phyloP scores from a whole-genome alignment of 23 red algal species.

The Cyanidioschyzon merolae region DNA sequence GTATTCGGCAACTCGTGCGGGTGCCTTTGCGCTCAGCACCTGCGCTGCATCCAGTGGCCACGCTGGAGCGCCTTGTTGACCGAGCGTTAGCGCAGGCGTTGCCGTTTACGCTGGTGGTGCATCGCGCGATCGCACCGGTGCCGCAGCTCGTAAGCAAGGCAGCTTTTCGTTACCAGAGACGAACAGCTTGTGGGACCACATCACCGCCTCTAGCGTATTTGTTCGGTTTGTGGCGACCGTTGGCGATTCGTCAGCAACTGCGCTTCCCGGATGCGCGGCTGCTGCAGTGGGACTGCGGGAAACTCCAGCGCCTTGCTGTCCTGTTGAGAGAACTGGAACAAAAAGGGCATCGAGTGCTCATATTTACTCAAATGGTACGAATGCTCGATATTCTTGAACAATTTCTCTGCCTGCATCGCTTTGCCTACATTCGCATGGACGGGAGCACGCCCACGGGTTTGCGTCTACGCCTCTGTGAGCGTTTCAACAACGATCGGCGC shows the following conservation, averaged over 20 bases:
- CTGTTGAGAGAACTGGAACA: constrained; percentile 42
- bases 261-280: constrained; percentile 67
- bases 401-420: constrained; percentile 63
- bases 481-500: constrained; percentile 71
- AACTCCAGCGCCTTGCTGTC: constrained; percentile 55
- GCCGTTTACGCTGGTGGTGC: neutral
- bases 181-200: neutral
- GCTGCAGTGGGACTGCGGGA: constrained; percentile 95
- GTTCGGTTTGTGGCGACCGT: constrained; percentile 7
- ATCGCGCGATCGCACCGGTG: neutral
- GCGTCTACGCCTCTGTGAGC: constrained; percentile 57
- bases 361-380: constrained; percentile 95
- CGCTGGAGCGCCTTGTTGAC: neutral
- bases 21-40: neutral
- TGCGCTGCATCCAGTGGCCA: neutral
- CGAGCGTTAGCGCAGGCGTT: neutral
- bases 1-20: neutral
- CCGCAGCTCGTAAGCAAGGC: neutral
- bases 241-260: constrained; percentile 35
- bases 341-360: constrained; percentile 56
- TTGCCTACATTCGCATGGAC: constrained; percentile 73
- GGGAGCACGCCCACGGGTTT: constrained; percentile 72
- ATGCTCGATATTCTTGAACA: constrained; percentile 87
- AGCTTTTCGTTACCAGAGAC: neutral
- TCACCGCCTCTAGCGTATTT: neutral